Conservation (phyloP, 2,329 filamentous ascomycete genomes). For the Arthrobotrys sphaeroides region DNA sequence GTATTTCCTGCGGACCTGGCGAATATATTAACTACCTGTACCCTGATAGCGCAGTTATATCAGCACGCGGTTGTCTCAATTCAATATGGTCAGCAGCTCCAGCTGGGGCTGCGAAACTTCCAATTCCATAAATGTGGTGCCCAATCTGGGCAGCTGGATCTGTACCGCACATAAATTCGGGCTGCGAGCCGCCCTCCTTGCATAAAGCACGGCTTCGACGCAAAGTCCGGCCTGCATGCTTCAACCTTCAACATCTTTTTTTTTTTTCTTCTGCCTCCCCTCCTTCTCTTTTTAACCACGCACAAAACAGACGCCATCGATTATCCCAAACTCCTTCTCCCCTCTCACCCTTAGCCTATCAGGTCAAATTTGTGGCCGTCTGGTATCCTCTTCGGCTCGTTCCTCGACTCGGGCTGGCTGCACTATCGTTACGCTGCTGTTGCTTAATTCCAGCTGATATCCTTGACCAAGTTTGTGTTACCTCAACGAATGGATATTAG, state of each 20-base stretch:
- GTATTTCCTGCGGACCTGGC: neutral
- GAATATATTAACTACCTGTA: neutral
- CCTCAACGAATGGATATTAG: neutral
- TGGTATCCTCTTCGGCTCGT: neutral
- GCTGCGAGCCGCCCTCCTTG: conserved; percentile 9
- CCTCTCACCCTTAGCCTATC: neutral
- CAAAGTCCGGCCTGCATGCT: neutral
- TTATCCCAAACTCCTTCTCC: neutral
- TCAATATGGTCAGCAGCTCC: conserved; percentile 3
- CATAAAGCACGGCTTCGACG: neutral
- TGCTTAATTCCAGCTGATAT: neutral
- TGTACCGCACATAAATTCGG: conserved; percentile 10
- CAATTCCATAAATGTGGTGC: neutral
- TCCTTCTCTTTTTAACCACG: conserved; percentile 4
- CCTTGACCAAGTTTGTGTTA: neutral
- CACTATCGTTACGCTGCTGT: neutral
- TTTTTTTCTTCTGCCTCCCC: neutral
- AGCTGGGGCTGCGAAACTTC: conserved; percentile 9
- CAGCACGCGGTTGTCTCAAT: neutral
- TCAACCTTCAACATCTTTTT: neutral
- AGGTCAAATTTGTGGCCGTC: neutral
- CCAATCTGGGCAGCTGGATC: conserved; percentile 3
- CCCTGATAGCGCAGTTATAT: conserved; percentile 6
- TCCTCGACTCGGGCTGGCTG: neutral
- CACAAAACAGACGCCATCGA: neutral